These are phyloP conservation scores for Pseudogymnoascus sp. DNA, from an alignment of 2,329 filamentous ascomycete species.

Conservation along the genomic window DNA sequence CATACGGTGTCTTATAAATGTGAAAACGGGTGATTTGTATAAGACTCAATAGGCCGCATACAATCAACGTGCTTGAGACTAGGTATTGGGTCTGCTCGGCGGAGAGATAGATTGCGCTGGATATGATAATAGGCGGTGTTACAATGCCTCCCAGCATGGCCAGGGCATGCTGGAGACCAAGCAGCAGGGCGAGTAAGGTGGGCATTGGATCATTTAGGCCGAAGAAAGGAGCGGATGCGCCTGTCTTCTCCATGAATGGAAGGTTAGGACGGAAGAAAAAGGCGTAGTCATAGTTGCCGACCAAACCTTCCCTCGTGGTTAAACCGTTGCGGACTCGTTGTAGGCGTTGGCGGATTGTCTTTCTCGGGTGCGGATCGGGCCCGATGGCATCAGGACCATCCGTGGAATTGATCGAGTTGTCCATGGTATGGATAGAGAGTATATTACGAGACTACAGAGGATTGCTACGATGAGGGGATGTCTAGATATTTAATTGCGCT, in stretches of 20 bases:
- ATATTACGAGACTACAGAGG: not conserved
- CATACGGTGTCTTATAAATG: conserved; percentile 48
- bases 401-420: not conserved
- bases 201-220: conserved; percentile 62
- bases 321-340: conserved; percentile 35
- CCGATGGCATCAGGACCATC: conserved; percentile 36
- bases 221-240: conserved; percentile 56
- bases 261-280: conserved; percentile 66
- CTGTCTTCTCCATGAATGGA: conserved; percentile 65
- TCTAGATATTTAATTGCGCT: not conserved
- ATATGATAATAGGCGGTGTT: conserved; percentile 55
- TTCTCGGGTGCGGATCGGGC: conserved; percentile 32
- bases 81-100: conserved; percentile 51
- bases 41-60: conserved; percentile 54
- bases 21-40: conserved; percentile 61
- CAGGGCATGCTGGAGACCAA: conserved; percentile 62
- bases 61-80: conserved; percentile 60
- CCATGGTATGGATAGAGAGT: not conserved
- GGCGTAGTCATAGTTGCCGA: conserved; percentile 76
- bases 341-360: conserved; percentile 32
- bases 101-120: conserved; percentile 49
- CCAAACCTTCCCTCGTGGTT: conserved; percentile 56
- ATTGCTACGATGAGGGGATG: not conserved
- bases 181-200: conserved; percentile 53
- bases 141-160: conserved; percentile 53